phyloP scores from a whole-genome alignment of 371 early-diverging fungal genomes.

The Synchytrium microbalum region DNA sequence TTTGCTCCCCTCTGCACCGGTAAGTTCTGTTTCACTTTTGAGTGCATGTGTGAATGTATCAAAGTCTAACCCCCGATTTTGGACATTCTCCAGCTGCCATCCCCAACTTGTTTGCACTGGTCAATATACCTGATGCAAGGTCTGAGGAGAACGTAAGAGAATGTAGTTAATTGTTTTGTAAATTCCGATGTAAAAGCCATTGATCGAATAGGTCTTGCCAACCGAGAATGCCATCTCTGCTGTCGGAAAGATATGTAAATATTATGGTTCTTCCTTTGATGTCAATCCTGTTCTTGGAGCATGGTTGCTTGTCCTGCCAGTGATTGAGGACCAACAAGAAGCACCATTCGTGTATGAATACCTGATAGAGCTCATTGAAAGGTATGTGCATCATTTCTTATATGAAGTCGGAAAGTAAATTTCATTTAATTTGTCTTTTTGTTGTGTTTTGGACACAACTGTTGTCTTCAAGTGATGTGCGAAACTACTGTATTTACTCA shows the following conservation, averaged over 20 bases:
- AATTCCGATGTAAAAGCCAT: background rate
- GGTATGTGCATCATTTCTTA: constrained; percentile 3
- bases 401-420: background rate
- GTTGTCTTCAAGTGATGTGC: no score
- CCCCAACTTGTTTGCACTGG: constrained; percentile 42
- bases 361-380: constrained; percentile 59
- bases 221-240: constrained; percentile 89
- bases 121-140: constrained; percentile 58
- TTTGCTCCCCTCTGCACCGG: constrained; percentile 59
- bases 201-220: constrained; percentile 30
- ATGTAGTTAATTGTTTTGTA: no score
- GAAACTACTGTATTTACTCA: no score
- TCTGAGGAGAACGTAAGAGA: constrained; percentile 54
- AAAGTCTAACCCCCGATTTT: constrained; percentile 14
- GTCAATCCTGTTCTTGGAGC: constrained; percentile 55
- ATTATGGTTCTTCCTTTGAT: constrained; percentile 31
- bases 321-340: constrained; percentile 81
- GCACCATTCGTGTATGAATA: constrained; percentile 68
- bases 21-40: constrained; percentile 4
- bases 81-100: constrained; percentile 17
- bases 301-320: constrained; percentile 71
- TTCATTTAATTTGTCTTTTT: no score
- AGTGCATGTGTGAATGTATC: constrained; percentile 2
- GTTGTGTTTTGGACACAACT: no score
- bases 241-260: constrained; percentile 65